Percentiles rank a stretch among this genome's conserved stretches.
phyloP scores from a whole-genome alignment of 1,284 basidiomycete species.

The Cutaneotrichosporon dermatis region DNA sequence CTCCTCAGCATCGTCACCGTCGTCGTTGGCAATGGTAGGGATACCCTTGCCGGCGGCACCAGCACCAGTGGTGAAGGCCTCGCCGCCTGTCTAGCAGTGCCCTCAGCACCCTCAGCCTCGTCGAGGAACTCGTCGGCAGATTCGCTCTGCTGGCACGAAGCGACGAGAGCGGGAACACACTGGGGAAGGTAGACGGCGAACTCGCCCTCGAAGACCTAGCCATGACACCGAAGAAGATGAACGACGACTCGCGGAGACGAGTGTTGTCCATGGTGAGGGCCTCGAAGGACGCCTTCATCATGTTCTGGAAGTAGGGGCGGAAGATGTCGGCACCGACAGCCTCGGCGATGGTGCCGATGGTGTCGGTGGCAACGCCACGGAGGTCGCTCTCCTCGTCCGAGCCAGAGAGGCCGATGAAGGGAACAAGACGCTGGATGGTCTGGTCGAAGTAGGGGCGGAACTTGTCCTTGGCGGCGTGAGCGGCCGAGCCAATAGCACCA shows the following conservation, averaged over 20 bases:
- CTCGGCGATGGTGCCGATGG: constrained; percentile 95
- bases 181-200: constrained; percentile 82
- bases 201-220: constrained; percentile 91
- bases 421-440: constrained; percentile 83
- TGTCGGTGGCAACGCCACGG: constrained; percentile 96
- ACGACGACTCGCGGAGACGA: constrained; percentile 89
- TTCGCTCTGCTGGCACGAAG: constrained; percentile 73
- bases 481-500: constrained; percentile 95
- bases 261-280: constrained; percentile 80
- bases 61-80: constrained; percentile 59
- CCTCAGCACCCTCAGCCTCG: constrained; percentile 51
- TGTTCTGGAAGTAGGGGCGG: constrained; percentile 88
- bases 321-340: constrained; percentile 92
- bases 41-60: constrained; percentile 55
- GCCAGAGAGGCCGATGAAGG: constrained; percentile 71
- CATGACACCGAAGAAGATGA: constrained; percentile 99
- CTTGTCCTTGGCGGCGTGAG: constrained; percentile 89
- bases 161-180: constrained; percentile 81
- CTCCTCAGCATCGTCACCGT: constrained; percentile 57
- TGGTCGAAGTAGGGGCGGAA: constrained; percentile 95
- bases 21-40: constrained; percentile 51
- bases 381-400: constrained; percentile 77
- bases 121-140: constrained; percentile 61
- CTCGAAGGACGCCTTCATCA: constrained; percentile 94
- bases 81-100: constrained; percentile 36